Base-by-base conservation (phyloP, 495 filamentous ascomycete species). In the Penicillium goetzii region DNA sequence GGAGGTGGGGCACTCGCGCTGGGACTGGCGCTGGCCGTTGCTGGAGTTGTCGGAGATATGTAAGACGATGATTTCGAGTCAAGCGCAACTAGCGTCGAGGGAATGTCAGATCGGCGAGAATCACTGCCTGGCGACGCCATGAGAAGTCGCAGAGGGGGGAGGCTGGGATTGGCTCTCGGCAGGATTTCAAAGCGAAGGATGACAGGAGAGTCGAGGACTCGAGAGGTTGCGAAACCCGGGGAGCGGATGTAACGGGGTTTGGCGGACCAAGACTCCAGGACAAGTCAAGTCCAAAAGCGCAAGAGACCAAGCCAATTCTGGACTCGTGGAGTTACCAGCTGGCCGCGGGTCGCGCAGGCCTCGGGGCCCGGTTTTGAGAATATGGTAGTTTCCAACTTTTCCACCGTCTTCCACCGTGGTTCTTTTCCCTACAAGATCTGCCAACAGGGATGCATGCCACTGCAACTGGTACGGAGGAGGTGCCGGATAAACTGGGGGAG, bases 211-310 rank as follows among this genome's bases (percentile, higher is more conserved):
- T 32, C 30, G 30, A 32, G 30, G 30, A 8, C 12, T 36, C 34
- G 34, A 40, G 12, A 5, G 36, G 10, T 36, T 36, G 9, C 55
- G 63, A 64, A 59, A 59, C 47, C 61, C 63, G 63, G 58, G 63
- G 30, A 32, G 62, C 72, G 76, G 76, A 75, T 72, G 74, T 76
- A 78, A 66, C 73, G 73, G 73, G 50, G 67, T 61, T 74, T 70
- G 67, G 67, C 56, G 66, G 66, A 53, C 63, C 61, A 50, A 2
- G 14, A 54, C 17, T 15, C 63, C 61, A 50, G 7, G 15, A 55
- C 30, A 17, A 50, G 32, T 59, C 58, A 55, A 34, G 59, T 23
- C 36, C 36, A 15, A 30, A n/a, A 53, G 45, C 8, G 33, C 28
- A 17, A 26, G n/a, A 17, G 25, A 34, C n/a, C 38, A 49, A 47